Evolutionary conservation across 208 protist species (phyloP).

Genomic region (Trypanosoma melophagium): DNA sequence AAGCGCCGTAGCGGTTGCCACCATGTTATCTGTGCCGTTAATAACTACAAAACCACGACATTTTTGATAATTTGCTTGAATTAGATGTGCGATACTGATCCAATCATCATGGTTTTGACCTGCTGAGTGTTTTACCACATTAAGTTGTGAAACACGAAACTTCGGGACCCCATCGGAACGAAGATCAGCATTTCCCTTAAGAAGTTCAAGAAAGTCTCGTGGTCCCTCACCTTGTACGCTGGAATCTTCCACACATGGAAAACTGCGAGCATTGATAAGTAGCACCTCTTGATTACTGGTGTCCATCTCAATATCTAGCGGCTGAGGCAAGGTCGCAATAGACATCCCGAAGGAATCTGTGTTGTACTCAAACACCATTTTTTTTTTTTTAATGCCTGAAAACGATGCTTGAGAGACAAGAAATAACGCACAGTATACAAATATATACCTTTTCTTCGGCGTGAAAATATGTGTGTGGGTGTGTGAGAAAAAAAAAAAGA

Average conservation of each 20-base stretch:
- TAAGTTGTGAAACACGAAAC: conserved; percentile 58
- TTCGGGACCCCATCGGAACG: conserved; percentile 53
- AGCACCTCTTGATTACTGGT: conserved; percentile 40
- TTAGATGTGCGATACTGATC: conserved; percentile 64
- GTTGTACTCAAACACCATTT: conserved; percentile 7
- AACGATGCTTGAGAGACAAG: not conserved
- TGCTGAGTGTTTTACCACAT: conserved; percentile 58
- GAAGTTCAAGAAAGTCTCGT: conserved; percentile 42
- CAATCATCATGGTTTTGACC: conserved; percentile 69
- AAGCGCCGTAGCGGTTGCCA: conserved; percentile 92
- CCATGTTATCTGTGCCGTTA: conserved; percentile 96
- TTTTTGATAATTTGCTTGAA: conserved; percentile 75
- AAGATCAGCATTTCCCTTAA: conserved; percentile 57
- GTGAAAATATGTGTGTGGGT: conserved; percentile 14
- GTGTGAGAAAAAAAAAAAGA: conserved; percentile 3
- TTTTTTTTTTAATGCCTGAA: too few relatives aligned
- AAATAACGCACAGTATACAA: not conserved
- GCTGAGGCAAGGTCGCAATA: not conserved
- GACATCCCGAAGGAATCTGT: not conserved
- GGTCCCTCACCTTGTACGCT: conserved; percentile 2
- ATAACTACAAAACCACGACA: conserved; percentile 98
- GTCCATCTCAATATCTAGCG: conserved; percentile 33
- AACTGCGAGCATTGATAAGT: conserved; percentile 67
- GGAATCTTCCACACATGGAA: conserved; percentile 36
- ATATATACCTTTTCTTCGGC: too few relatives aligned